Base-by-base conservation (phyloP, 768 basidiomycete species). In the Mycena sanguinolenta region DNA sequence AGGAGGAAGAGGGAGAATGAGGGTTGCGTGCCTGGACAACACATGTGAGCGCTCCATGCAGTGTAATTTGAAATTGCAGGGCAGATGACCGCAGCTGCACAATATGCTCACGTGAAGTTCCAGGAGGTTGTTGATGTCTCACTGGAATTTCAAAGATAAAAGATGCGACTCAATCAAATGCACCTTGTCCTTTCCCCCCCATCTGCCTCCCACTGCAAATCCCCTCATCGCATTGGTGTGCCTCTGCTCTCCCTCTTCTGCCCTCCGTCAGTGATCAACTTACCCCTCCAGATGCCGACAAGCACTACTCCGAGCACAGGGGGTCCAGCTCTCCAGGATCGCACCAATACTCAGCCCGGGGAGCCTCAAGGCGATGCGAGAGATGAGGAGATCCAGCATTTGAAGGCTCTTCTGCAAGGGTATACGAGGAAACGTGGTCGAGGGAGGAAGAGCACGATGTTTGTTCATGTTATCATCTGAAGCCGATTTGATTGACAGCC, bases 91-190 rank as follows among this genome's bases (percentile, higher is more conserved):
- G 2, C 14, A 13, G 14, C 13, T 7, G 19, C 39, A 17, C 14
- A 16, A 46, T n/a, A n/a, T n/a, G 46, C 46, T 19, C 46, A 46
- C 46, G 46, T 46, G 46, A 46, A 19, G 46, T 21, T 46, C 7
- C 46, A n/a, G 46, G 46, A 46, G 46, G 32, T 34, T 34, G 46
- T 46, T 46, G 46, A n/a, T 46, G 46, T 46, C 46, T 46, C 46
- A 46, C 14, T 34, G 46, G 25, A 25, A 16, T 23, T 19, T 19
- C 16, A 16, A 42, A 52, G 50, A 52, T 52, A 52, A 52, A 52
- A 52, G 25, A 23, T 13, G 50, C 50, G 25, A 8, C 10, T 52
- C 50, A 8, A 52, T 28, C 50, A 52, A 27, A 27, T 14, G 25
- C 50, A 52, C 50, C 27, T 49, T 42, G 14, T 17, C 39, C 32